These are phyloP conservation scores for Mitragyna speciosa DNA, from an alignment of 257 asterid genomes.

Conservation along the genomic window DNA sequence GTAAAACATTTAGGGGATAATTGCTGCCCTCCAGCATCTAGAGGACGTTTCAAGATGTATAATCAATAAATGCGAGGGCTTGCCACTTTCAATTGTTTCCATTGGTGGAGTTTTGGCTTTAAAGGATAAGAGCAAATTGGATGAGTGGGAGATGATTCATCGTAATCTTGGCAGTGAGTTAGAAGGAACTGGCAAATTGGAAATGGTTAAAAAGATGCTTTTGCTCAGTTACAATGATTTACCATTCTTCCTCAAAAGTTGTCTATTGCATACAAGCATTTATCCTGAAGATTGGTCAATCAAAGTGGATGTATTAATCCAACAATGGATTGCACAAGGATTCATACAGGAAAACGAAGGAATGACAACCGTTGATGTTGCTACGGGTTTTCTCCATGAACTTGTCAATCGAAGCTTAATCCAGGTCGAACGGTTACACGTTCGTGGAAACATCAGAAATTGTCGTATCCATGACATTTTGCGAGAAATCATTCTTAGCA, in stretches of 20 bases:
- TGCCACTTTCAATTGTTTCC: conserved; percentile 34
- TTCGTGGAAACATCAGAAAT: not conserved
- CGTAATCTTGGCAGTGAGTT: not conserved
- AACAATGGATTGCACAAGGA: conserved; percentile 14
- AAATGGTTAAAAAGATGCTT: not conserved
- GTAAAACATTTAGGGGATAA: conserved; percentile 20
- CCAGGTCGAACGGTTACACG: not conserved
- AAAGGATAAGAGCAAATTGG: not conserved
- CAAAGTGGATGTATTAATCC: not conserved
- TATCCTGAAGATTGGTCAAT: conserved; percentile 14
- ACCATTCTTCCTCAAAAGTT: not conserved
- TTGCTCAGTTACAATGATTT: conserved; percentile 18
- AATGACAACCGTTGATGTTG: conserved; percentile 2
- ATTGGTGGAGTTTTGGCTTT: conserved; percentile 30
- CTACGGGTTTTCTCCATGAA: not conserved
- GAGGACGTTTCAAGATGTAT: conserved; percentile 7
- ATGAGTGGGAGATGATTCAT: conserved; percentile 8
- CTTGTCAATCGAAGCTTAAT: conserved; percentile 14
- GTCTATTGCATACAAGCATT: conserved; percentile 12
- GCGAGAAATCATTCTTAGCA: not conserved
- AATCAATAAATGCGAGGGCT: conserved; percentile 27
- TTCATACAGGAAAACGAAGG: not conserved
- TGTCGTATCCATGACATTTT: not conserved
- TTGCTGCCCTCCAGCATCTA: conserved; percentile 22
- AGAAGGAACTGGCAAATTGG: not conserved